Conservation (phyloP, 768 basidiomycete genomes). For the Leucosporidium scottii region DNA sequence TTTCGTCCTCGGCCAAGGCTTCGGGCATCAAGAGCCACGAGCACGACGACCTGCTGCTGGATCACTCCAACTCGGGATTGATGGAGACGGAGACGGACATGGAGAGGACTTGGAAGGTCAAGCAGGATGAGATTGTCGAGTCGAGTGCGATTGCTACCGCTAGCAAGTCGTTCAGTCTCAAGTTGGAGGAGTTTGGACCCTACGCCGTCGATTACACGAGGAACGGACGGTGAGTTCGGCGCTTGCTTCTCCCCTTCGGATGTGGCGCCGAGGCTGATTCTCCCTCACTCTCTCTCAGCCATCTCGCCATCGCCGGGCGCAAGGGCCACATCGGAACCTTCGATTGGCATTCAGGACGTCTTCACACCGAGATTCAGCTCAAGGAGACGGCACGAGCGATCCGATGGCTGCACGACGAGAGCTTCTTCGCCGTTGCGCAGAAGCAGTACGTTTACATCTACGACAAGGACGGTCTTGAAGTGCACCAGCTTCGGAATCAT, state of each 20-base stretch:
- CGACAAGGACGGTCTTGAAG: constrained; percentile 83
- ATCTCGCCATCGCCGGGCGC: constrained; percentile 75
- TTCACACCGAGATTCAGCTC: constrained; percentile 81
- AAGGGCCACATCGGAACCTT: constrained; percentile 85
- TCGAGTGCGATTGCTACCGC: constrained; percentile 39
- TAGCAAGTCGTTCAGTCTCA: constrained; percentile 60
- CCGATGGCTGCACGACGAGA: constrained; percentile 87
- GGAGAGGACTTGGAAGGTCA: constrained; percentile 82
- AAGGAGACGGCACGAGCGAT: constrained; percentile 88
- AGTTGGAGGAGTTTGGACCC: constrained; percentile 69
- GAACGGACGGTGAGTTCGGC: constrained; percentile 67
- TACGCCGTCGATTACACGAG: constrained; percentile 78
- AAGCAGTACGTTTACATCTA: constrained; percentile 95
- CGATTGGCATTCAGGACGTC: constrained; percentile 79
- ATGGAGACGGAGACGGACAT: constrained; percentile 70
- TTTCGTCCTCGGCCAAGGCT: constrained; percentile 27
- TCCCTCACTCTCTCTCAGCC: constrained; percentile 47
- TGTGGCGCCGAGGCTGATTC: neutral
- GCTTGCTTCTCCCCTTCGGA: neutral
- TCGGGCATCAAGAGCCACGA: constrained; percentile 23
- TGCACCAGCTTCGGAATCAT: constrained; percentile 74
- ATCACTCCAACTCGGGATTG: constrained; percentile 61
- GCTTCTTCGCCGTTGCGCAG: constrained; percentile 90
- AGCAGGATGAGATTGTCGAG: constrained; percentile 66
- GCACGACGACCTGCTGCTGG: constrained; percentile 50